phyloP scores from a whole-genome alignment of 768 basidiomycete species.

The Kockovaella imperatae region DNA sequence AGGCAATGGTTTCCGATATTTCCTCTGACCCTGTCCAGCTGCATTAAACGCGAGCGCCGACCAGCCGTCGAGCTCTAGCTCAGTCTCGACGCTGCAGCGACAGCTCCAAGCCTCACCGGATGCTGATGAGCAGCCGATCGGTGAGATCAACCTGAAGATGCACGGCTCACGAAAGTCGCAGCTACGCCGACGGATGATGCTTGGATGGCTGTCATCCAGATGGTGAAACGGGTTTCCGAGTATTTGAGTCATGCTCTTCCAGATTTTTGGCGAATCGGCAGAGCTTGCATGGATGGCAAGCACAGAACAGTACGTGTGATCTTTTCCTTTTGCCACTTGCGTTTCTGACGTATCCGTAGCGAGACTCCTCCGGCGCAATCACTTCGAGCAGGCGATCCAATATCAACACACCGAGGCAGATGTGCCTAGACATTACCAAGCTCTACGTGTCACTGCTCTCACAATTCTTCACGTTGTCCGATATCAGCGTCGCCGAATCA shows the following conservation, averaged over 20 bases:
- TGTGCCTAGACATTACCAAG: slow-evolving; percentile 80
- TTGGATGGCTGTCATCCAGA: slow-evolving; percentile 69
- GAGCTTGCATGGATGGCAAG: slow-evolving; percentile 84
- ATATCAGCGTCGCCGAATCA: slow-evolving; percentile 61
- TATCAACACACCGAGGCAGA: slow-evolving; percentile 69
- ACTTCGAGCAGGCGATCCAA: slow-evolving; percentile 64
- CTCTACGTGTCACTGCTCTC: slow-evolving; percentile 77
- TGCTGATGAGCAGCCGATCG: slow-evolving; percentile 6
- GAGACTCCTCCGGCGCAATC: slow-evolving; percentile 30
- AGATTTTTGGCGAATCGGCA: slow-evolving; percentile 88
- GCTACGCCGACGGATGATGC: slow-evolving; percentile 50
- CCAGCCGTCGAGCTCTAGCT: slow-evolving; percentile 42
- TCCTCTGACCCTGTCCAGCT: slow-evolving; percentile 43
- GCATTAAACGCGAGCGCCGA: slow-evolving; percentile 47
- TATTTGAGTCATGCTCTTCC: slow-evolving; percentile 74
- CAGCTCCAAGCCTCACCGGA: slow-evolving; percentile 18
- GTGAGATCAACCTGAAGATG: slow-evolving; percentile 5
- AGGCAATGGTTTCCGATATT: slow-evolving; percentile 29
- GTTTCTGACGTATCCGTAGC: slow-evolving; percentile 14
- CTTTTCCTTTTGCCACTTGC: neutral
- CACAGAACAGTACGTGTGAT: slow-evolving; percentile 63
- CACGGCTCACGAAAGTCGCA: slow-evolving; percentile 5
- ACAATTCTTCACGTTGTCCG: slow-evolving; percentile 76
- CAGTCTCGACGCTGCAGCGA: slow-evolving; percentile 46
- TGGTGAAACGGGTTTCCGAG: slow-evolving; percentile 84